Evolutionary conservation across 2,329 filamentous ascomycete species (phyloP).

Genomic region (Pseudovirgaria hyperparasitica): DNA sequence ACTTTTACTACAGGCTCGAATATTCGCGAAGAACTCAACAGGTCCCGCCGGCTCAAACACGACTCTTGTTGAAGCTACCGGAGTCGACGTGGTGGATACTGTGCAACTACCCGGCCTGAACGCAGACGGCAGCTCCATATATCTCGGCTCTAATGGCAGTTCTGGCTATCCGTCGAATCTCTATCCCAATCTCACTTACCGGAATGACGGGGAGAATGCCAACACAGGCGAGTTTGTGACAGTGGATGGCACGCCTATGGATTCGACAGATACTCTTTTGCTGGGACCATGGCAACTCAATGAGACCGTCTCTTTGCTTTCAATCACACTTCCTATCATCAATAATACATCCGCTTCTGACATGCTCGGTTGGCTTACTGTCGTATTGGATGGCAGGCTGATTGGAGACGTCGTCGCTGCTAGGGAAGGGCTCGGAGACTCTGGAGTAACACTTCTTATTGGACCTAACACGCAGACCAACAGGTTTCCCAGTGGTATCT

Average conservation of each 20-base stretch:
- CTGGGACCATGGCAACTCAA: conserved; percentile 67
- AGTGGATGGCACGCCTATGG: conserved; percentile 31
- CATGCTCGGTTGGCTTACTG: conserved; percentile 72
- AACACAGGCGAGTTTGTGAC: conserved; percentile 28
- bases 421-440: conserved; percentile 55
- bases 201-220: too few relatives aligned
- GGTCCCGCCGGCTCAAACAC: conserved; percentile 27
- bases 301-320: conserved; percentile 60
- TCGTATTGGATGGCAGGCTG: conserved; percentile 56
- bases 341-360: conserved; percentile 48
- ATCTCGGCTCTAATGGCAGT: conserved; percentile 43
- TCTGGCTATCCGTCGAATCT: conserved; percentile 56
- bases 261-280: conserved; percentile 46
- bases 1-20: conserved; percentile 54
- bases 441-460: conserved; percentile 57
- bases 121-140: conserved; percentile 14
- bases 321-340: conserved; percentile 67
- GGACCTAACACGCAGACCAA: conserved; percentile 57
- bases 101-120: conserved; percentile 44
- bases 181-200: conserved; percentile 46
- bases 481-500: conserved; percentile 23
- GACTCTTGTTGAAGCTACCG: conserved; percentile 54
- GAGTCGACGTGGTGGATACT: conserved; percentile 28
- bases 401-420: conserved; percentile 51
- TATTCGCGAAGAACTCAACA: conserved; percentile 58